A percentile compares a stretch with the other conserved stretches of the same genome.
Evolutionary conservation across 129 eudicot species (phyloP).

Genomic region (Flaveria ramosissima): DNA sequence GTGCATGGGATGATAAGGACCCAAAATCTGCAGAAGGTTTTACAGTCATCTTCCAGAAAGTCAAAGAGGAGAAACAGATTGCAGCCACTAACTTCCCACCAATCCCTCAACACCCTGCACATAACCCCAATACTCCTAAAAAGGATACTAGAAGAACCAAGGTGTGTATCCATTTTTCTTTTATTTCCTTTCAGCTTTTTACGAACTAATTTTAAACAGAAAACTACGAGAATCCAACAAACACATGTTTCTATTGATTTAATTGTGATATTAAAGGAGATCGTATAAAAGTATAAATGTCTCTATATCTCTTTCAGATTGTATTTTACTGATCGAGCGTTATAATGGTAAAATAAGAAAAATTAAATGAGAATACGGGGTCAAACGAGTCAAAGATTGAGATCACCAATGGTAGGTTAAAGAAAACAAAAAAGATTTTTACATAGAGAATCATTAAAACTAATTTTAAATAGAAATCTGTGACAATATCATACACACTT

Average conservation of each 20-base stretch:
- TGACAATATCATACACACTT: too few relatives aligned
- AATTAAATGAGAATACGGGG: too few relatives aligned
- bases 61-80: conserved; percentile 71
- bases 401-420: neutral
- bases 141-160: conserved; percentile 31
- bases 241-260: too few relatives aligned
- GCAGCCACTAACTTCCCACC: conserved; percentile 67
- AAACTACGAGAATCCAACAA: too few relatives aligned
- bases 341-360: neutral
- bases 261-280: too few relatives aligned
- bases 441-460: too few relatives aligned
- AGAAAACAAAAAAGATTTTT: too few relatives aligned
- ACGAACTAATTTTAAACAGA: neutral
- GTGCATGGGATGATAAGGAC: conserved; percentile 76
- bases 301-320: neutral
- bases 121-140: conserved; percentile 31
- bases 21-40: conserved; percentile 73
- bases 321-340: neutral
- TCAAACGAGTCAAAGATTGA: neutral
- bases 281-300: too few relatives aligned
- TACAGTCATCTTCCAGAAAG: conserved; percentile 72
- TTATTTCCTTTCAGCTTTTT: neutral
- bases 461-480: too few relatives aligned
- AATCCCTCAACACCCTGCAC: conserved; percentile 38
- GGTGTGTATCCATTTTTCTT: conserved; percentile 39